Conservation (phyloP, 495 filamentous ascomycete species). For the Talaromyces ruber region DNA sequence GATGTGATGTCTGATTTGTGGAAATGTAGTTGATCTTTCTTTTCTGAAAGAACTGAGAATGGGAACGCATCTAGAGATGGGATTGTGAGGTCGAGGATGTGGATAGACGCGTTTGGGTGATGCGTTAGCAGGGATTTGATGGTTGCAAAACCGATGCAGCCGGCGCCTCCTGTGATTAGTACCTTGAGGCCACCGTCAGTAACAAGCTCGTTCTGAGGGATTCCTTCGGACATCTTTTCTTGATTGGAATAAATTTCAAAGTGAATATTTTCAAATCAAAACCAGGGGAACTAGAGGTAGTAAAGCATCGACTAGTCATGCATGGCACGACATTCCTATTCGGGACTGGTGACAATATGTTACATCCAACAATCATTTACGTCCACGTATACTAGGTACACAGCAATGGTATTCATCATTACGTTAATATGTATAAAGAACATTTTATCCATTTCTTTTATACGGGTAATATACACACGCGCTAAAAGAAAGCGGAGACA, state of each 20-base stretch:
- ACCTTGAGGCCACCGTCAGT: not conserved
- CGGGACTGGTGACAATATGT: not conserved
- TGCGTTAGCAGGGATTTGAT: not conserved
- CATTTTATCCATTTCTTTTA: slow-evolving; percentile 23
- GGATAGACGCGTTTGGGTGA: not conserved
- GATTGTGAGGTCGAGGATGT: not conserved
- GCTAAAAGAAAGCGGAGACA: slow-evolving; percentile 29
- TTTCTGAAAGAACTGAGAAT: not conserved
- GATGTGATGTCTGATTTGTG: slow-evolving; percentile 1
- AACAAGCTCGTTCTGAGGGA: not conserved
- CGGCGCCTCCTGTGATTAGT: not conserved
- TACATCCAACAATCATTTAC: not conserved
- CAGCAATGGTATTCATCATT: no score
- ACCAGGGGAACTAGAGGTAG: not conserved
- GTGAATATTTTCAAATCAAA: not conserved
- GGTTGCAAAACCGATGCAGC: slow-evolving; percentile 4
- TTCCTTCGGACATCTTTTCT: not conserved
- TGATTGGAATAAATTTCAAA: not conserved
- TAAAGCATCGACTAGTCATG: not conserved
- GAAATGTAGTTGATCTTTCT: not conserved
- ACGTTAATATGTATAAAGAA: not conserved
- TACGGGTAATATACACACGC: slow-evolving; percentile 42
- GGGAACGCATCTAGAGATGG: not conserved
- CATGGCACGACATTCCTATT: slow-evolving; percentile 3
- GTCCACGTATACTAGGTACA: no score